Evolutionary conservation across 1,139 yeast genomes (phyloP).

Genomic region (Sugiyamaella novakii): DNA sequence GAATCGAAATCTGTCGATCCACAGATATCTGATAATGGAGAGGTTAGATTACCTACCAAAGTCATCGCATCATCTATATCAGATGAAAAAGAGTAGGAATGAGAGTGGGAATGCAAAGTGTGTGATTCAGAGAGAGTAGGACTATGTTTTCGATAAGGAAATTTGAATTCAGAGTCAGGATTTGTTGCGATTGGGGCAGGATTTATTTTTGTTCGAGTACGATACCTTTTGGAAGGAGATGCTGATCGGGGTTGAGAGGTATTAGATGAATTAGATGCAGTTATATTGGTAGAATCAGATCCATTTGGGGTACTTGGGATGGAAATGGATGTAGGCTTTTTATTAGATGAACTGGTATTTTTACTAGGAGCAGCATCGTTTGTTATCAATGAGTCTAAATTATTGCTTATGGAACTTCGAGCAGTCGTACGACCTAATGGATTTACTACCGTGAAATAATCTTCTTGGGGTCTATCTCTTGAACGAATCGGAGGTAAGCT

Average conservation of each 20-base stretch:
- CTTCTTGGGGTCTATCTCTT: constrained; percentile 1
- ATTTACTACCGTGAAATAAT: constrained; percentile 1
- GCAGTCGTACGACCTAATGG: background rate
- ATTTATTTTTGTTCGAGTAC: constrained; percentile 18
- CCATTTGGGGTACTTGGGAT: background rate
- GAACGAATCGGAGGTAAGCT: constrained; percentile 13
- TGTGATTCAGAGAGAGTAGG: constrained; percentile 19
- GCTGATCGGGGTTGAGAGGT: constrained; percentile 10
- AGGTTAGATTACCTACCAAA: constrained; percentile 6
- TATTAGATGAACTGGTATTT: background rate
- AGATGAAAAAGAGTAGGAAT: constrained; percentile 12
- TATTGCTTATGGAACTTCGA: background rate
- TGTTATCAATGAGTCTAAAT: background rate
- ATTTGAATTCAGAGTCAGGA: constrained; percentile 13
- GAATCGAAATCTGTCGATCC: constrained; percentile 20
- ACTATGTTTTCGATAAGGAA: constrained; percentile 13
- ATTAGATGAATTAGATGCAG: background rate
- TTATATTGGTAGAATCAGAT: background rate
- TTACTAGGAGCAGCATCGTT: background rate
- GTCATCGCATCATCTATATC: constrained; percentile 21
- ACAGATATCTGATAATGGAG: constrained; percentile 15
- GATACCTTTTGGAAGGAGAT: constrained; percentile 21
- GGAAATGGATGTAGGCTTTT: background rate
- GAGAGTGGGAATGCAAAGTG: constrained; percentile 13
- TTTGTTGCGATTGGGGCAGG: constrained; percentile 21